Conservation (phyloP, 2,329 filamentous ascomycete genomes). For the Apiospora kogelbergensis region DNA sequence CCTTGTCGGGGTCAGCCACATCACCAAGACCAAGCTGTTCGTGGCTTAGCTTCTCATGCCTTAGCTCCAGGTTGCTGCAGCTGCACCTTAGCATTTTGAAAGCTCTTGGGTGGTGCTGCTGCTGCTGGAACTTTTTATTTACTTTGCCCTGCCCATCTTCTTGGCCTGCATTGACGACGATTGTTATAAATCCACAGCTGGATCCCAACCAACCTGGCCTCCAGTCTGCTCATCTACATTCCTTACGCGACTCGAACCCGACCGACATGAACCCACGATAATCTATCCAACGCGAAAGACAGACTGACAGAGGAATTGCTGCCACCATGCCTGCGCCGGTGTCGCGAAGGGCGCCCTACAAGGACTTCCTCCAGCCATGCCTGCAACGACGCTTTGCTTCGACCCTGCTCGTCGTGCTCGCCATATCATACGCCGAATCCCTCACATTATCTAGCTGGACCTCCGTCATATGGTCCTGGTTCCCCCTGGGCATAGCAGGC, state of each 20-base stretch:
- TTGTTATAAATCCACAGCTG: background rate
- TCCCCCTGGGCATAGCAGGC: constrained; percentile 75
- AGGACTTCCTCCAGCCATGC: constrained; percentile 87
- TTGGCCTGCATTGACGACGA: background rate
- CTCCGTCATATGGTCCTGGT: constrained; percentile 82
- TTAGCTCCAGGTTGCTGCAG: constrained; percentile 9
- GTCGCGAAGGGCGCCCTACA: constrained; percentile 66
- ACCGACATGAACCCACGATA: background rate
- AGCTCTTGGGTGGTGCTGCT: background rate
- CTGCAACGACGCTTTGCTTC: constrained; percentile 84
- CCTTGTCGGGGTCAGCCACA: no score
- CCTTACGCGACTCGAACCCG: constrained; percentile 1
- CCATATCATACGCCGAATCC: constrained; percentile 72
- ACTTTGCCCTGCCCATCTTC: background rate
- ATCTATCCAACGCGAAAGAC: background rate
- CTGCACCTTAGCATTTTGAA: constrained; percentile 5
- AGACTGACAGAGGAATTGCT: background rate
- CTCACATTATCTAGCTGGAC: constrained; percentile 68
- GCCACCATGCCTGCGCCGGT: constrained; percentile 29
- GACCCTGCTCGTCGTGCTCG: constrained; percentile 68
- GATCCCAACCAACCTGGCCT: background rate
- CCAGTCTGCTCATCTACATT: background rate
- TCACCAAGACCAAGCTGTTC: background rate
- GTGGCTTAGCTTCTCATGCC: background rate
- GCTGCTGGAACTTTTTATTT: constrained; percentile 10